phyloP scores from a whole-genome alignment of 495 filamentous ascomycete species.

The Viridothelium virens region DNA sequence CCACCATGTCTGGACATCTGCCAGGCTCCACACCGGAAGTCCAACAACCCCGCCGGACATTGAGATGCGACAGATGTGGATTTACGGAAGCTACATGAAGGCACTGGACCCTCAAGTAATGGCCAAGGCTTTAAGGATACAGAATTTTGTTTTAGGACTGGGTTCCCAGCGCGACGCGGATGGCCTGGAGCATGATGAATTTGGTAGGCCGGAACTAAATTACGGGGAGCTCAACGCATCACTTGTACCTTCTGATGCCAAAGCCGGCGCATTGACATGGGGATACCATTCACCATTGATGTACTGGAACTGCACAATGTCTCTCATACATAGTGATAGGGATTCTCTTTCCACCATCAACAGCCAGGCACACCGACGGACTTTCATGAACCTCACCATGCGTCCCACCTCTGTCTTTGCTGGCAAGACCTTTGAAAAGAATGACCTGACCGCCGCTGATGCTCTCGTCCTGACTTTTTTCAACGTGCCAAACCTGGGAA shows the following conservation, averaged over 20 bases:
- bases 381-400: constrained; percentile 59
- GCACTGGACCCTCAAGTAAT: constrained; percentile 56
- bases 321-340: constrained; percentile 46
- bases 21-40: constrained; percentile 46
- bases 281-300: constrained; percentile 63
- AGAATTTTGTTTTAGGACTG: constrained; percentile 33
- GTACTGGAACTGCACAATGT: constrained; percentile 60
- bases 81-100: constrained; percentile 58
- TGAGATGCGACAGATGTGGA: constrained; percentile 46
- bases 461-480: constrained; percentile 66
- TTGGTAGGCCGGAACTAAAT: not conserved
- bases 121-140: constrained; percentile 53
- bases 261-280: constrained; percentile 27
- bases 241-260: not conserved
- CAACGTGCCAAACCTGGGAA: constrained; percentile 50
- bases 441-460: constrained; percentile 56
- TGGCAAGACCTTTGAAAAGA: constrained; percentile 58
- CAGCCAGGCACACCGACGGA: constrained; percentile 39
- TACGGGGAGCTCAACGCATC: not conserved
- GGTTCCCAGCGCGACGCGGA: not conserved
- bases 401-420: constrained; percentile 68
- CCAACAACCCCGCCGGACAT: constrained; percentile 36
- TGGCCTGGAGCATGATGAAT: not conserved
- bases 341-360: constrained; percentile 61
- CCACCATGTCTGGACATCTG: constrained; percentile 70